phyloP scores from a whole-genome alignment of 1,139 yeast genomes.

The Hyphopichia burtonii region DNA sequence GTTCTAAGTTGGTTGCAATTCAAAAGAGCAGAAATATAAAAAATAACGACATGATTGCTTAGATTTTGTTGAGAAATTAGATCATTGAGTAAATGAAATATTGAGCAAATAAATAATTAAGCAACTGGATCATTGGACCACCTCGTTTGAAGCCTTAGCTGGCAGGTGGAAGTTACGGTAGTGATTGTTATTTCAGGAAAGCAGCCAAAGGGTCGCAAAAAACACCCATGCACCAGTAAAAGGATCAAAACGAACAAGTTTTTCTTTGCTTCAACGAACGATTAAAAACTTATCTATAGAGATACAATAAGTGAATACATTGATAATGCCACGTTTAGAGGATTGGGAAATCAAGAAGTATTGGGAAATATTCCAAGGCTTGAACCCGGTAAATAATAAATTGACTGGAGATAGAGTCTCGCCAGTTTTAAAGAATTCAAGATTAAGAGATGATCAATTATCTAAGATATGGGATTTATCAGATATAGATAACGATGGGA shows the following conservation, averaged over 20 bases:
- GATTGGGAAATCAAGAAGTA: slow-evolving; percentile 94
- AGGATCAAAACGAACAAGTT: not conserved
- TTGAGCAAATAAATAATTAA: no score
- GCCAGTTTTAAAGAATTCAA: slow-evolving; percentile 85
- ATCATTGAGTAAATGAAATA: no score
- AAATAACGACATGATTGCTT: no score
- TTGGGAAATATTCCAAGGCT: slow-evolving; percentile 95
- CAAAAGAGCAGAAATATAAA: no score
- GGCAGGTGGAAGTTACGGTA: no score
- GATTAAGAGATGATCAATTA: slow-evolving; percentile 71
- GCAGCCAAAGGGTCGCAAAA: not conserved
- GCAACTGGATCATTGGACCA: no score
- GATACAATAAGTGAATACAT: no score
- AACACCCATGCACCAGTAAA: not conserved
- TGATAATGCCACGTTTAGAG: slow-evolving; percentile 64
- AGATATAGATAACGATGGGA: slow-evolving; percentile 90
- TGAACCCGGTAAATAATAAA: slow-evolving; percentile 75
- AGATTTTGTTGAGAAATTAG: no score
- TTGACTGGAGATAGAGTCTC: slow-evolving; percentile 83
- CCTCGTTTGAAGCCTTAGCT: no score
- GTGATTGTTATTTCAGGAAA: not conserved
- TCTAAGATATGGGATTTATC: slow-evolving; percentile 88
- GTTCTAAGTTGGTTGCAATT: no score
- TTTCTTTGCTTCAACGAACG: not conserved
- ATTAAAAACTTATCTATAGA: no score